Evolutionary conservation across 345 rosid genomes (phyloP), one percentile per base, ranked within the genome.

Genomic region (Linum lewisii): DNA sequence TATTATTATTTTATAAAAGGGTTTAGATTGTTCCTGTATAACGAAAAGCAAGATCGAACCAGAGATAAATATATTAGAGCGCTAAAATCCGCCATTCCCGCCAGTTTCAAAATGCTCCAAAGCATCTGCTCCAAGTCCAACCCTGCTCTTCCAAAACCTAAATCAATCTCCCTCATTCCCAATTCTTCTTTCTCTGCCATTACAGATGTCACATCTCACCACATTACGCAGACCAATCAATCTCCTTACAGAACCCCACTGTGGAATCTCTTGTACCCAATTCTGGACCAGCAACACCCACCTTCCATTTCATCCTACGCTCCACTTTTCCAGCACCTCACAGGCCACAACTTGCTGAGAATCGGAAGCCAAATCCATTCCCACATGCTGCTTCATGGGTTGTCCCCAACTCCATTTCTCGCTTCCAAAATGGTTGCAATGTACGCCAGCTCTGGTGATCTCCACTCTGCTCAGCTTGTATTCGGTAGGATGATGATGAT

Each of bases 401-500:
- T 18, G 11, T 11, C 2, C 2, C 56, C 56, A 21, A 52, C n/a
- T 52, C 4, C 22, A 21, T 52, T 52, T 23, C 3, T 20, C 24
- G 56, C 56, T 16, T 18, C 56, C 6, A 52, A 52, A 52, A 52
- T 52, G 22, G 67, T 75, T 26, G 79, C 79, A 23, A 71, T 64
- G 72, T 75, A 71, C 61, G 79, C 75, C 15, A 71, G 79, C 54
- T 67, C 79, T 29, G 75, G 70, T 38, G 79, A 71, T 37, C 77
- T 73, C 49, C 23, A 20, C 22, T 18, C 56, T 52, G 56, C 56
- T 52, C 9, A 7, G 4, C 4, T 21, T 22, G 4, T 52, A 4
- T 52, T 52, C 22, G 56, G 56, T 52, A 18, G 13, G 10, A 9
- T 52, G n/a, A n/a, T n/a, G n/a, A n/a, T n/a, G n/a, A n/a, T n/a